These are phyloP conservation scores for Parathielavia hyrcaniae DNA, from an alignment of 495 filamentous ascomycete species.

Conservation along the genomic window DNA sequence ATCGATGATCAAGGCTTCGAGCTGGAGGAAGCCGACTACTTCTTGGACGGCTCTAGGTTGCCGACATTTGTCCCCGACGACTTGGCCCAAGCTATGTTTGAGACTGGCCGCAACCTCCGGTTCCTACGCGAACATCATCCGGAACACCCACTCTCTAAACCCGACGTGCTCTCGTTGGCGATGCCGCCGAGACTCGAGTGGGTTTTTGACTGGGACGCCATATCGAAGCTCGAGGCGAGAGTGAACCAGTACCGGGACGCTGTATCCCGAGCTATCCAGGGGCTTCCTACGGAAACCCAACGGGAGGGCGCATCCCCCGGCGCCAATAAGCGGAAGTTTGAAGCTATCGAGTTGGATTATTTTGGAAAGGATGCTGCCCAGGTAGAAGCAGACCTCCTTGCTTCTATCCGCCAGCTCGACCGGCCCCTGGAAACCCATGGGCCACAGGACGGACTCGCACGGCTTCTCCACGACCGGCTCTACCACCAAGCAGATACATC, in stretches of 20 bases:
- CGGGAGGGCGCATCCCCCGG: neutral
- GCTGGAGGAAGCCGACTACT: constrained; percentile 49
- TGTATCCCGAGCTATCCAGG: constrained; percentile 40
- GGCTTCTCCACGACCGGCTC: constrained; percentile 29
- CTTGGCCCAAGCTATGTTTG: constrained; percentile 60
- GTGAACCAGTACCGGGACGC: constrained; percentile 57
- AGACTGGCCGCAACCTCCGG: constrained; percentile 70
- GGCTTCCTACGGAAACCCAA: neutral
- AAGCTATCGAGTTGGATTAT: constrained; percentile 32
- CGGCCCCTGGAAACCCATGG: constrained; percentile 24
- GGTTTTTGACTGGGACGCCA: constrained; percentile 70
- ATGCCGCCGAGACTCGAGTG: constrained; percentile 57
- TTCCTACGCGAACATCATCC: constrained; percentile 67
- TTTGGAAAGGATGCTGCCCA: constrained; percentile 47
- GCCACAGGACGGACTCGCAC: constrained; percentile 30
- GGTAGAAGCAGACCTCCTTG: constrained; percentile 43
- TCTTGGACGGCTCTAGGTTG: constrained; percentile 53
- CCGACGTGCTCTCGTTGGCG: constrained; percentile 39
- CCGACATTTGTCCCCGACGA: constrained; percentile 63
- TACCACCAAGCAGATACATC: constrained; percentile 15
- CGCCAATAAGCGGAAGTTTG: neutral
- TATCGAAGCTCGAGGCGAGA: constrained; percentile 55
- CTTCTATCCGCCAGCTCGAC: constrained; percentile 46
- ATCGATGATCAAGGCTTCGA: constrained; percentile 52
- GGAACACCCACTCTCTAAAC: constrained; percentile 64